Conservation (phyloP, 768 basidiomycete genomes). For the Mycena rosella region DNA sequence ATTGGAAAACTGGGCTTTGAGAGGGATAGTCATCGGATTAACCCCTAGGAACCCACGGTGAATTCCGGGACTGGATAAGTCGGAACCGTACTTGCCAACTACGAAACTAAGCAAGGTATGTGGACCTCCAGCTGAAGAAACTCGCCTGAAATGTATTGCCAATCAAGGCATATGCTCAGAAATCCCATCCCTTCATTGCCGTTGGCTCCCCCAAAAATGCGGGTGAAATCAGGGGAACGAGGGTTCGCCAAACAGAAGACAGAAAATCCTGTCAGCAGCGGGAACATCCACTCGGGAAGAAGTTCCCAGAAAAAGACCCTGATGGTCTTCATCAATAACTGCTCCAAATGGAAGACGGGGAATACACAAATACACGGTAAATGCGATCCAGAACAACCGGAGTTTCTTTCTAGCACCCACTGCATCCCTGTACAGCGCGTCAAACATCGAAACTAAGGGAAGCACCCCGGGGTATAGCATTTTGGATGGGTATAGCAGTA, state of each 20-base stretch:
- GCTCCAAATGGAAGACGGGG: slow-evolving; percentile 28
- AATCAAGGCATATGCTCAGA: slow-evolving; percentile 70
- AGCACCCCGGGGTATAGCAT: slow-evolving; percentile 63
- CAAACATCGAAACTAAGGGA: slow-evolving; percentile 63
- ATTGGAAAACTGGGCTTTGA: slow-evolving; percentile 62
- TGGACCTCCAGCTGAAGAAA: background rate
- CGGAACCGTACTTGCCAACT: too few relatives aligned
- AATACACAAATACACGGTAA: slow-evolving; percentile 53
- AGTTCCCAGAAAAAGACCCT: slow-evolving; percentile 65
- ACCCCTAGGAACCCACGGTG: too few relatives aligned
- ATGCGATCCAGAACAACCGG: slow-evolving; percentile 62
- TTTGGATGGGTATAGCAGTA: slow-evolving; percentile 67
- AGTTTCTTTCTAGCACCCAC: slow-evolving; percentile 56
- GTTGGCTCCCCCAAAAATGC: slow-evolving; percentile 73
- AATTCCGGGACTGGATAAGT: too few relatives aligned
- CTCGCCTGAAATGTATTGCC: slow-evolving; percentile 67
- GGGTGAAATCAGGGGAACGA: slow-evolving; percentile 59
- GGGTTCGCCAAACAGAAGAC: slow-evolving; percentile 70
- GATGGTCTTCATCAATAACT: background rate
- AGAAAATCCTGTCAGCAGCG: slow-evolving; percentile 69
- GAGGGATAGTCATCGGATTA: slow-evolving; percentile 66
- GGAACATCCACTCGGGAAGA: slow-evolving; percentile 70
- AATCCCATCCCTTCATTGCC: slow-evolving; percentile 77
- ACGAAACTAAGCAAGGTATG: too few relatives aligned
- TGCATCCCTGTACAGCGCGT: slow-evolving; percentile 60